Percentiles rank a stretch among this genome's conserved stretches.
Evolutionary conservation across 1,139 yeast genomes (phyloP).

Genomic region (Kurtzmaniella natalensis): DNA sequence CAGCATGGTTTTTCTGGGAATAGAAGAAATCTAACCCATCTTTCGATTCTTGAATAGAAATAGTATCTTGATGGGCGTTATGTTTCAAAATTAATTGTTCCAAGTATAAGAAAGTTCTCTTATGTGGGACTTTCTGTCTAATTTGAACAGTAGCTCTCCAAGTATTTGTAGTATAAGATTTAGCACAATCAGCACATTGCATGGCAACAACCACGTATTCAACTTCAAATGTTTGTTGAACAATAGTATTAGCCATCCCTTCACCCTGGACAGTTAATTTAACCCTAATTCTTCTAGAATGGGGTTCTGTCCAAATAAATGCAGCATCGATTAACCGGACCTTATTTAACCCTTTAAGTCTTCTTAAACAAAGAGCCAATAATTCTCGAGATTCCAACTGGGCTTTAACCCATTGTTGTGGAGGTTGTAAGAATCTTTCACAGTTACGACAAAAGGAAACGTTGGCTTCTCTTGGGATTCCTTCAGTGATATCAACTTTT

Average conservation of each 20-base stretch:
- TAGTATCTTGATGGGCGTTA: slow-evolving; percentile 92
- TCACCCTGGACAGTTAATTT: slow-evolving; percentile 96
- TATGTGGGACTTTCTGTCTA: slow-evolving; percentile 95
- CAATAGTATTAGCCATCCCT: slow-evolving; percentile 85
- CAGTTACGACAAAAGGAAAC: slow-evolving; percentile 95
- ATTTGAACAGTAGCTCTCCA: slow-evolving; percentile 98
- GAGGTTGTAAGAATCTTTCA: slow-evolving; percentile 94
- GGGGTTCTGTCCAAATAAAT: slow-evolving; percentile 99
- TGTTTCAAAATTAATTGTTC: slow-evolving; percentile 93
- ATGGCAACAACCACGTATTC: slow-evolving; percentile 91
- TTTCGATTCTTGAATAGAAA: slow-evolving; percentile 84
- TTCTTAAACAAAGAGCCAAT: slow-evolving; percentile 81
- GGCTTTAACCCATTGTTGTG: slow-evolving; percentile 88
- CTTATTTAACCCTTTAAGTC: slow-evolving; percentile 82
- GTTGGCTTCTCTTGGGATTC: slow-evolving; percentile 92
- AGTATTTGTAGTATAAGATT: slow-evolving; percentile 89
- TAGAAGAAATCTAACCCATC: slow-evolving; percentile 96
- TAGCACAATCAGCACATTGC: slow-evolving; percentile 99
- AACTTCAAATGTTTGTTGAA: slow-evolving; percentile 94
- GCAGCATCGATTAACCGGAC: slow-evolving; percentile 91
- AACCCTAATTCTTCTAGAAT: slow-evolving; percentile 87
- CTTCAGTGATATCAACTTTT: slow-evolving; percentile 91
- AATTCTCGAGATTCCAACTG: slow-evolving; percentile 90
- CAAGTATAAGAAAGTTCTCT: slow-evolving; percentile 89
- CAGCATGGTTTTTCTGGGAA: slow-evolving; percentile 84